Percentiles rank a stretch among this genome's conserved stretches.
These are phyloP conservation scores for Daldinia childiae DNA, from an alignment of 495 filamentous ascomycete genomes.

Conservation along the genomic window DNA sequence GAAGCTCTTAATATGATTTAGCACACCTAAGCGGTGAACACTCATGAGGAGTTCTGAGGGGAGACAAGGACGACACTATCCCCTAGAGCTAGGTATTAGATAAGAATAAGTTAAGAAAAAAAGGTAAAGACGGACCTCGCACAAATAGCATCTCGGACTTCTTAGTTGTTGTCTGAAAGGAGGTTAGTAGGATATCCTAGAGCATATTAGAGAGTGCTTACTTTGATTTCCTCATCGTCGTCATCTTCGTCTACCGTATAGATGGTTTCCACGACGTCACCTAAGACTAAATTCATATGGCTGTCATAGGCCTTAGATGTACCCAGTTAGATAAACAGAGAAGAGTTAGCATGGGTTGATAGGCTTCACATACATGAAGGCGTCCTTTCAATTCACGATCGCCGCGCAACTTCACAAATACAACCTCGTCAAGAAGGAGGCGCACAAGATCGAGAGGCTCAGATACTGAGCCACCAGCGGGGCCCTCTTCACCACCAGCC, in stretches of 20 bases:
- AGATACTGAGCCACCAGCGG: conserved; percentile 65
- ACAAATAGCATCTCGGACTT: conserved; percentile 99
- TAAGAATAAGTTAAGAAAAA: conserved; percentile 4
- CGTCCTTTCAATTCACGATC: conserved; percentile 95
- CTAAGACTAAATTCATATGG: conserved; percentile 97
- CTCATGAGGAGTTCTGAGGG: conserved; percentile 63
- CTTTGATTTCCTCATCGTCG: conserved; percentile 68
- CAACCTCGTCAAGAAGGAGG: conserved; percentile 90
- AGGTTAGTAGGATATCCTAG: conserved; percentile 14
- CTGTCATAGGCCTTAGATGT: conserved; percentile 87
- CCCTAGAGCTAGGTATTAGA: conserved; percentile 64
- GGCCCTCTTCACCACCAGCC: conserved; percentile 77
- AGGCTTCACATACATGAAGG: conserved; percentile 75
- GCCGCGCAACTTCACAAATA: conserved; percentile 95
- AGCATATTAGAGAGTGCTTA: conserved; percentile 7
- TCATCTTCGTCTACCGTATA: conserved; percentile 92
- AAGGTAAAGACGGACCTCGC: conserved; percentile 67
- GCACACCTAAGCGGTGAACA: not conserved
- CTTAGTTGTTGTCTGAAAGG: conserved; percentile 82
- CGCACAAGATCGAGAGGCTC: conserved; percentile 96
- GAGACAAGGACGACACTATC: conserved; percentile 98
- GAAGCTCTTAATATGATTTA: not conserved
- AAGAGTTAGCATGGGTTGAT: not conserved
- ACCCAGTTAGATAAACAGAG: conserved; percentile 12
- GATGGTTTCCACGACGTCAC: conserved; percentile 96